A percentile compares a stretch with the other conserved stretches of the same genome.
Evolutionary conservation across 2,329 filamentous ascomycete genomes (phyloP).

Genomic region (Diaporthe sp.): DNA sequence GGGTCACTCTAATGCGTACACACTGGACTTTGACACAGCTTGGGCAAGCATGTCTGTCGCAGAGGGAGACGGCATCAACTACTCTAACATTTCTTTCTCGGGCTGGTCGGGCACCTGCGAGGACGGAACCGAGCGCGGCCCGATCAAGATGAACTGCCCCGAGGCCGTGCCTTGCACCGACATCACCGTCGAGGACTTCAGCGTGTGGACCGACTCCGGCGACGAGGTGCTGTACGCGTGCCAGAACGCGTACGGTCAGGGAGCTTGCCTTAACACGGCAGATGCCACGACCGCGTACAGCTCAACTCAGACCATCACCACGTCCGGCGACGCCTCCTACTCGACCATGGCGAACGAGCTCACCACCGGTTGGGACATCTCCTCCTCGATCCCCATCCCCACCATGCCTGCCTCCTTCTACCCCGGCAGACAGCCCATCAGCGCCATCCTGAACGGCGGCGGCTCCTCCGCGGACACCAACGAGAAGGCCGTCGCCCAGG

Average conservation of each 20-base stretch:
- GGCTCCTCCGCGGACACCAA: conserved; percentile 14
- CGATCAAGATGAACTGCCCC: conserved; percentile 66
- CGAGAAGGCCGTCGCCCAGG: conserved; percentile 10
- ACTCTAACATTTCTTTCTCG: conserved; percentile 65
- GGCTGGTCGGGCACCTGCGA: conserved; percentile 69
- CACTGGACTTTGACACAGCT: conserved; percentile 66
- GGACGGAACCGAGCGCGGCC: conserved; percentile 64
- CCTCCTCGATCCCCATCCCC: conserved; percentile 37
- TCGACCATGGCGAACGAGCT: conserved; percentile 43
- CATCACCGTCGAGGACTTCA: conserved; percentile 63
- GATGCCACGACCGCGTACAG: conserved; percentile 40
- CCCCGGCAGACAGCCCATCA: conserved; percentile 38
- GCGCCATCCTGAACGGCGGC: conserved; percentile 34
- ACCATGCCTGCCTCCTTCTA: conserved; percentile 40
- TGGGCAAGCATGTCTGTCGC: conserved; percentile 53
- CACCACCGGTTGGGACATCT: conserved; percentile 34
- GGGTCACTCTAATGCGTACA: conserved; percentile 71
- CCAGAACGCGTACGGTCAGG: conserved; percentile 43
- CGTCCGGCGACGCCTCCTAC: conserved; percentile 40
- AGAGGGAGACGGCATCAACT: conserved; percentile 64
- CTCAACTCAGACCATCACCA: conserved; percentile 42
- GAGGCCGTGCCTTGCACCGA: conserved; percentile 65
- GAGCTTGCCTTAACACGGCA: conserved; percentile 41
- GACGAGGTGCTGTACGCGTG: conserved; percentile 46
- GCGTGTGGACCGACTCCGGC: conserved; percentile 65